Conservation (phyloP, 179 eudicot genomes). For the Silene noctiflora region DNA sequence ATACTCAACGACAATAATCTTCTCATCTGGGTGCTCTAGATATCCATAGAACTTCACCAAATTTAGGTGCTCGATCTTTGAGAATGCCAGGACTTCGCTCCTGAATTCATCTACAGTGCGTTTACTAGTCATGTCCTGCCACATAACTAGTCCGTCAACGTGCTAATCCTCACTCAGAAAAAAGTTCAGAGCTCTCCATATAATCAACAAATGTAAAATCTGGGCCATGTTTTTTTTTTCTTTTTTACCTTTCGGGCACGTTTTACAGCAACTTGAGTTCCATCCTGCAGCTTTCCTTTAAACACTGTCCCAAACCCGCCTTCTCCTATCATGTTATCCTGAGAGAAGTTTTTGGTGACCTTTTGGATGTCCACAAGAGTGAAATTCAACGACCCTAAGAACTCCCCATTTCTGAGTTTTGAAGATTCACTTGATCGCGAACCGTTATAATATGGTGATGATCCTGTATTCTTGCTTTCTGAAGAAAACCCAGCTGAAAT, state of each 20-base stretch:
- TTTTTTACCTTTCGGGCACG: slow-evolving; percentile 58
- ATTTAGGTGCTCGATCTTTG: slow-evolving; percentile 69
- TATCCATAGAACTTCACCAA: slow-evolving; percentile 63
- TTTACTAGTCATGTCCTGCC: slow-evolving; percentile 42
- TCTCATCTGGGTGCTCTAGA: slow-evolving; percentile 57
- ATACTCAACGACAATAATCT: slow-evolving; percentile 60
- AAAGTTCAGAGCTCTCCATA: not conserved
- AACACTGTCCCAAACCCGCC: slow-evolving; percentile 75
- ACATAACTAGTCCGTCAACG: slow-evolving; percentile 16
- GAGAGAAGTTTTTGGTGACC: slow-evolving; percentile 64
- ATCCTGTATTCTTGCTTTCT: slow-evolving; percentile 34
- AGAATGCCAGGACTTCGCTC: slow-evolving; percentile 58
- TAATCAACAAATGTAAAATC: not conserved
- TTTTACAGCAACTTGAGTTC: slow-evolving; percentile 62
- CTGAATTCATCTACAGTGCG: slow-evolving; percentile 47
- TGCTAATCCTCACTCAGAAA: not conserved
- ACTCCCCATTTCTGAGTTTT: slow-evolving; percentile 28
- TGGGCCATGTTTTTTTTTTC: not conserved
- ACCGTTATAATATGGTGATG: slow-evolving; percentile 26
- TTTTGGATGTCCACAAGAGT: slow-evolving; percentile 53
- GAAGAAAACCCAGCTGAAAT: slow-evolving; percentile 44
- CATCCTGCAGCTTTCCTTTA: slow-evolving; percentile 59
- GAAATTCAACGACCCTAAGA: slow-evolving; percentile 32
- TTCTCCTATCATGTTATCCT: slow-evolving; percentile 49
- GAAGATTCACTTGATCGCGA: slow-evolving; percentile 35